These are phyloP conservation scores for Acacia crassicarpa DNA, from an alignment of 306 rosid genomes.

Conservation along the genomic window DNA sequence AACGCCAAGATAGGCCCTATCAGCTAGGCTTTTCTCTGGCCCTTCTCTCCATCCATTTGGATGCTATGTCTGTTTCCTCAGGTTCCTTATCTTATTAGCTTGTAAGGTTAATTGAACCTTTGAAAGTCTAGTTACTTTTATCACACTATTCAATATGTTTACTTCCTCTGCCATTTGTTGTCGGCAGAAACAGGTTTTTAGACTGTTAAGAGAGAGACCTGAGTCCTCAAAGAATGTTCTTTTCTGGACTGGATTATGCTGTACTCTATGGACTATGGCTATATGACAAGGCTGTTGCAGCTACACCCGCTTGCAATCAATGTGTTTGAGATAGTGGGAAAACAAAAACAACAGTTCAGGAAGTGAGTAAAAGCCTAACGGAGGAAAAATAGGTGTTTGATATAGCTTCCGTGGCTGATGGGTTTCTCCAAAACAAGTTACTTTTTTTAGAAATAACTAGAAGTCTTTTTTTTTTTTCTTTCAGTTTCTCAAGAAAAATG, in stretches of 20 bases:
- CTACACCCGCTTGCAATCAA: not conserved
- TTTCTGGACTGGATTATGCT: constrained; percentile 28
- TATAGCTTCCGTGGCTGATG: too few species aligned
- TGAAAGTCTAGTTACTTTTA: not conserved
- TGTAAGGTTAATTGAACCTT: constrained; percentile 40
- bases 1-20: constrained; percentile 43
- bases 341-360: too few species aligned
- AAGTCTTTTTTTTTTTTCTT: too few species aligned
- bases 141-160: constrained; percentile 33
- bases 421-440: too few species aligned
- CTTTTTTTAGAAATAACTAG: too few species aligned
- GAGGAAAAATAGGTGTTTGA: too few species aligned
- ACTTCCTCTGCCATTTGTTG: constrained; percentile 25
- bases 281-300: not conserved
- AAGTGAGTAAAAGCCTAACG: too few species aligned
- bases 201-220: constrained; percentile 34
- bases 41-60: constrained; percentile 47
- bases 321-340: too few species aligned
- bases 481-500: too few species aligned
- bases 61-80: constrained; percentile 42
- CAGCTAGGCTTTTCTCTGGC: constrained; percentile 37
- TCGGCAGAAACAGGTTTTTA: constrained; percentile 31
- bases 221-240: constrained; percentile 25
- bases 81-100: constrained; percentile 45
- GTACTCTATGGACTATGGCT: not conserved